Percentiles rank a stretch among this genome's conserved stretches.
Evolutionary conservation across 2,329 filamentous ascomycete genomes (phyloP).

Genomic region (Zasmidium angulare): DNA sequence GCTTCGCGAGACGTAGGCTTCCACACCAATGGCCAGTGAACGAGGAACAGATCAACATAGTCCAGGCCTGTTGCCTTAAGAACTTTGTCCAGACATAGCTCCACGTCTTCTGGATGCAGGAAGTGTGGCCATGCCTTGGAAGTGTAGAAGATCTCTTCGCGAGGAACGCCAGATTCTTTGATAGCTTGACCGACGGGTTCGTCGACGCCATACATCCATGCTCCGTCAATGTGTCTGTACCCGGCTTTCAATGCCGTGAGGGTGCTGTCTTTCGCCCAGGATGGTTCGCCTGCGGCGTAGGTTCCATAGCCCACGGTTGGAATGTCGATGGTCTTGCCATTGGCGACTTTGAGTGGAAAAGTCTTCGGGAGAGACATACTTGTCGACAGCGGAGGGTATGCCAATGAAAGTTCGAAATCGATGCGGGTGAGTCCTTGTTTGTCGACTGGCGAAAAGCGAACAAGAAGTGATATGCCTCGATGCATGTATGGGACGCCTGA

Average conservation of each 20-base stretch:
- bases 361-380: conserved; percentile 19
- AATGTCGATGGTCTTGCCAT: conserved; percentile 26
- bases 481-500: too few relatives aligned
- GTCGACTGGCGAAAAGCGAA: too few relatives aligned
- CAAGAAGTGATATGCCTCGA: neutral
- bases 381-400: neutral
- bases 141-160: conserved; percentile 25
- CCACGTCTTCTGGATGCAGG: conserved; percentile 25
- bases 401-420: neutral
- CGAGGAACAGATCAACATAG: conserved; percentile 44
- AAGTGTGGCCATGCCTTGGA: conserved; percentile 24
- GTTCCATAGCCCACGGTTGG: conserved; percentile 30
- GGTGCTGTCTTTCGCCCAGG: conserved; percentile 26
- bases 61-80: conserved; percentile 42
- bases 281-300: conserved; percentile 25
- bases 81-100: conserved; percentile 37
- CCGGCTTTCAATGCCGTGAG: conserved; percentile 25
- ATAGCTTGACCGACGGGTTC: conserved; percentile 25
- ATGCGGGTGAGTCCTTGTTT: too few relatives aligned
- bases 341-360: conserved; percentile 22
- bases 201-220: conserved; percentile 30
- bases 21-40: conserved; percentile 41
- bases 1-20: conserved; percentile 18
- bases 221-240: conserved; percentile 31
- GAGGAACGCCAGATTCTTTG: conserved; percentile 24